These are phyloP conservation scores for Phialocephala subalpina DNA, from an alignment of 2,329 filamentous ascomycete genomes.

Conservation along the genomic window DNA sequence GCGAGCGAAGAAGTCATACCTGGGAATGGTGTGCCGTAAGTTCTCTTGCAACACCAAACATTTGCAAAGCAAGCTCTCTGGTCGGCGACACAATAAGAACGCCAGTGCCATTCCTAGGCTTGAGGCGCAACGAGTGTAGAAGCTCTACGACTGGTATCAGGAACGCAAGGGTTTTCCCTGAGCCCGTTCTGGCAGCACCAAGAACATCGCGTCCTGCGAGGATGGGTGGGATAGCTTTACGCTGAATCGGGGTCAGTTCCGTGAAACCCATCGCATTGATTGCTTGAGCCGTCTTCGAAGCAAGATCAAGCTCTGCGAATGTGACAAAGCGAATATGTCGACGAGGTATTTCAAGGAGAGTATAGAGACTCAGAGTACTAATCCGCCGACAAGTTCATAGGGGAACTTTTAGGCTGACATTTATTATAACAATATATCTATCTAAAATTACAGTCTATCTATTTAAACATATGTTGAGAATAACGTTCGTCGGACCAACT, in stretches of 20 bases:
- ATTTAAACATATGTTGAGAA: no score
- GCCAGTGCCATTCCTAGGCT: constrained; percentile 91
- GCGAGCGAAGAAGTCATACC: no score
- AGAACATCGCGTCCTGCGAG: constrained; percentile 91
- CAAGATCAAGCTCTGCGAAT: no score
- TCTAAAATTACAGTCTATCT: no score
- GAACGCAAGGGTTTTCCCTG: constrained; percentile 95
- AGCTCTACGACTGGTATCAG: constrained; percentile 95
- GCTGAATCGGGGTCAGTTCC: constrained; percentile 95
- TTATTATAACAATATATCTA: no score
- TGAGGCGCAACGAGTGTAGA: constrained; percentile 88
- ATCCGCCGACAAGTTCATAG: no score
- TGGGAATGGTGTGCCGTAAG: constrained; percentile 31
- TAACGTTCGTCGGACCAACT: no score
- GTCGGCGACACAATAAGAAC: constrained; percentile 94
- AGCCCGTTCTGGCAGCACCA: constrained; percentile 94
- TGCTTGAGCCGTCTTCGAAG: no score
- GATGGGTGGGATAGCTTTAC: constrained; percentile 84
- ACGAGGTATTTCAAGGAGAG: no score
- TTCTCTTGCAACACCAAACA: constrained; percentile 86
- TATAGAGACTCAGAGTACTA: no score
- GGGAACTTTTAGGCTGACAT: no score
- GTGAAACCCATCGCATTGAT: constrained; percentile 98
- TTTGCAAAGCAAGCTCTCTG: constrained; percentile 91
- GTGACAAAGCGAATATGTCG: no score